Percentiles rank a stretch among this genome's conserved stretches.
Evolutionary conservation across 1,139 yeast genomes (phyloP).

Genomic region (Blastobotrys apis): DNA sequence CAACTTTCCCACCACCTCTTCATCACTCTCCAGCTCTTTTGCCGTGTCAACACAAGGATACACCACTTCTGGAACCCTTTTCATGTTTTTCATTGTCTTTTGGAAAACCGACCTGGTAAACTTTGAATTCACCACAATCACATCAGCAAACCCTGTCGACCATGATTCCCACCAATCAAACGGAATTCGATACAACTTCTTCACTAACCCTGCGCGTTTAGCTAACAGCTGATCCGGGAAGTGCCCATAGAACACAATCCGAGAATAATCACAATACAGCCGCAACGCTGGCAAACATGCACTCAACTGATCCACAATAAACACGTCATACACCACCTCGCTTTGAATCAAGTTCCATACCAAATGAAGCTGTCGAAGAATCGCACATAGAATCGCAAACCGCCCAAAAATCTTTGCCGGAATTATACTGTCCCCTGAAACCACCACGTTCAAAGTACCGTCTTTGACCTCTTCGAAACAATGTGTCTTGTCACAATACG

Average conservation of each 20-base stretch:
- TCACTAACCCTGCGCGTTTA: conserved; percentile 49
- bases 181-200: conserved; percentile 68
- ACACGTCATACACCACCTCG: conserved; percentile 60
- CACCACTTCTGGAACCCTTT: conserved; percentile 57
- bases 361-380: conserved; percentile 72
- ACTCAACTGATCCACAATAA: conserved; percentile 83
- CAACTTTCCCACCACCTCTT: conserved; percentile 10
- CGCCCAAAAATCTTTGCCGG: conserved; percentile 66
- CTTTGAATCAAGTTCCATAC: conserved; percentile 47
- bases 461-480: conserved; percentile 84
- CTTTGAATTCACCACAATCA: conserved; percentile 77
- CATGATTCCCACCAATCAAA: conserved; percentile 79
- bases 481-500: conserved; percentile 81
- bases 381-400: conserved; percentile 79
- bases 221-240: conserved; percentile 89
- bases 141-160: conserved; percentile 73
- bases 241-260: conserved; percentile 83
- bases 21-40: conserved; percentile 9
- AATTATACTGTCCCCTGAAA: conserved; percentile 68
- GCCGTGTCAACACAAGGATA: conserved; percentile 72
- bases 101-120: conserved; percentile 72
- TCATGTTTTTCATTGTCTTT: conserved; percentile 52
- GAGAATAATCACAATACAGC: conserved; percentile 37
- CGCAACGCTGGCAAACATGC: conserved; percentile 76
- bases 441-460: conserved; percentile 55